Evolutionary conservation across 2,329 filamentous ascomycete species (phyloP).

Genomic region (Curvularia hawaiiensis): DNA sequence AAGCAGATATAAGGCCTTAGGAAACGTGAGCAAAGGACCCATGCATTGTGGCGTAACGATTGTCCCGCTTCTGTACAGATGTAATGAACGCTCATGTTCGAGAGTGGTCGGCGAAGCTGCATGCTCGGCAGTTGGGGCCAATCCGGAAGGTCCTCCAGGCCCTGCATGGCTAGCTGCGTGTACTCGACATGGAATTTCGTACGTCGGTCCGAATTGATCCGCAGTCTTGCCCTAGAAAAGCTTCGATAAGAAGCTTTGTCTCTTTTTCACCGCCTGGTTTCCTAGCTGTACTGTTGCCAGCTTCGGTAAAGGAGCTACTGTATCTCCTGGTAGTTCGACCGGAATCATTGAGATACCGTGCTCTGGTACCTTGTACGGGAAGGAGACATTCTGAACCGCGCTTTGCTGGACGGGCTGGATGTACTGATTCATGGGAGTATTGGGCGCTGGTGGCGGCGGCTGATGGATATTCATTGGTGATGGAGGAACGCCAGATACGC

Average conservation of each 20-base stretch:
- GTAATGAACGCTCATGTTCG: neutral
- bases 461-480: neutral
- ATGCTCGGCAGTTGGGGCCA: conserved; percentile 7
- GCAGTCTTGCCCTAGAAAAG: conserved; percentile 19
- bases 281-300: conserved; percentile 7
- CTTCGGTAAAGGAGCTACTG: conserved; percentile 15
- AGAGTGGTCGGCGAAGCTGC: conserved; percentile 13
- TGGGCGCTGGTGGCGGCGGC: neutral
- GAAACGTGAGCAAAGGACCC: neutral
- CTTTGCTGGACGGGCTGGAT: neutral
- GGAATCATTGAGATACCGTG: neutral
- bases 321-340: conserved; percentile 8
- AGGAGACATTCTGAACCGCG: neutral
- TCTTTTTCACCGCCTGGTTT: conserved; percentile 25
- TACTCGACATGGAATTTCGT: neutral
- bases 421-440: neutral
- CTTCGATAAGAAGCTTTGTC: conserved; percentile 31
- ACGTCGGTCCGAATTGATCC: neutral
- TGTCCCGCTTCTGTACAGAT: conserved; percentile 8
- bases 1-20: conserved; percentile 1
- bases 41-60: conserved; percentile 15
- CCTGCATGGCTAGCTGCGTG: conserved; percentile 4
- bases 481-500: conserved; percentile 13
- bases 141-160: conserved; percentile 15
- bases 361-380: neutral